phyloP scores from a whole-genome alignment of 1,139 yeast species.

The Wickerhamiella pararugosa region DNA sequence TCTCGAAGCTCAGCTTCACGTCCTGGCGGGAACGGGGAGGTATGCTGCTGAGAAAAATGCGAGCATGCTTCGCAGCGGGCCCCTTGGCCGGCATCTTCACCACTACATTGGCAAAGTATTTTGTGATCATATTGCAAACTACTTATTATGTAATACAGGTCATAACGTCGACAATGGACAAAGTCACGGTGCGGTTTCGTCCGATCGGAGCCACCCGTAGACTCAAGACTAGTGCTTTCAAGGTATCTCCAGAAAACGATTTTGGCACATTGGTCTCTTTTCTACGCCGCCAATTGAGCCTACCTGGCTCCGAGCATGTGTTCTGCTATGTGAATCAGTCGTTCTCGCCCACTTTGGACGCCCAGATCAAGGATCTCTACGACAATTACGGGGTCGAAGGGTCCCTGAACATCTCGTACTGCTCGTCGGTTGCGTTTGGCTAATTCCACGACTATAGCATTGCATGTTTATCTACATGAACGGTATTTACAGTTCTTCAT shows the following conservation, averaged over 20 bases:
- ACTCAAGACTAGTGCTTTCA: constrained; percentile 24
- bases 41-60: constrained; percentile 63
- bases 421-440: constrained; percentile 29
- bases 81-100: constrained; percentile 15
- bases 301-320: constrained; percentile 20
- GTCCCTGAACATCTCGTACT: constrained; percentile 25
- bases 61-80: constrained; percentile 50
- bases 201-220: constrained; percentile 30
- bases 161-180: constrained; percentile 1
- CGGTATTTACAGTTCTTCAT: not conserved
- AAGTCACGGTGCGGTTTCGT: constrained; percentile 21
- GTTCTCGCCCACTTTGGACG: constrained; percentile 30
- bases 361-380: constrained; percentile 21
- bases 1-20: constrained; percentile 20
- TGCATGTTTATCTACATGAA: not conserved
- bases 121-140: constrained; percentile 15
- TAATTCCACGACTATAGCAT: constrained; percentile 10
- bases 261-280: constrained; percentile 26
- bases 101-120: constrained; percentile 14
- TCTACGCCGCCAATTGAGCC: constrained; percentile 24
- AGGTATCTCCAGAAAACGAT: constrained; percentile 24
- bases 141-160: not conserved
- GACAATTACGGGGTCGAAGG: constrained; percentile 23
- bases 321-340: constrained; percentile 28
- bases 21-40: constrained; percentile 36